Evolutionary conservation across 2,329 filamentous ascomycete genomes (phyloP), one percentile per base, ranked within the genome.

Genomic region (Paraphaeosphaeria sporulosa): DNA sequence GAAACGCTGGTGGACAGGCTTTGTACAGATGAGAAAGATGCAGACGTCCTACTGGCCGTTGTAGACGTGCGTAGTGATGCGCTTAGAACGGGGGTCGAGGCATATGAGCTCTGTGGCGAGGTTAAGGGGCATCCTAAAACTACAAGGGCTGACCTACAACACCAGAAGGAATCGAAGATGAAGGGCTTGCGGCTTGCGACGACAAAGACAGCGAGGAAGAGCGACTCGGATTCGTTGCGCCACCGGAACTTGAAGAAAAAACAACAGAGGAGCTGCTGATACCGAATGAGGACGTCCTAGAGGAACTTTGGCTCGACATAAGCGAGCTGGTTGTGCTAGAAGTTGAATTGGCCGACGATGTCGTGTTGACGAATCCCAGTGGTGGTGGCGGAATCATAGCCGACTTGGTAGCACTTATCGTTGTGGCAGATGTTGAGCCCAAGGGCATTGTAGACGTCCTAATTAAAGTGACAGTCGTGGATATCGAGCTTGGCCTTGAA

Each of bases 301-400:
- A 50, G 2, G 47, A 36, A 15, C 52, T 55, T 7, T 23, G 25
- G 50, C 19, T 54, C 17, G 21, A 48, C 17, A 25, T 46, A 6
- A 50, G 44, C 4, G 30, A 30, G 17, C 19, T 43, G n/a, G 54
- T 51, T 32, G 63, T 50, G 32, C 36, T 57, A 3, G 46, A 55
- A 8, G 56, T 62, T 15, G 52, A 32, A 44, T 57, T 60, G 38
- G 12, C 8, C 19, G 52, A 48, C 25, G 50, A 48, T 8, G 57
- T 60, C 8, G 54, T 58, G 36, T 63, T 62, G 49, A 55, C 12
- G 34, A 56, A 59, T 13, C 17, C 43, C 10, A 57, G 57, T 13
- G 32, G 15, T 12, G 57, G 9, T 12, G 57, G 49, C 19, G 57
- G 34, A 12, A 52, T 30, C n/a, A 32, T 21, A n/a, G 36, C 44